Evolutionary conservation across 163 green algal genomes (phyloP).

Genomic region (Scenedesmus sp.): DNA sequence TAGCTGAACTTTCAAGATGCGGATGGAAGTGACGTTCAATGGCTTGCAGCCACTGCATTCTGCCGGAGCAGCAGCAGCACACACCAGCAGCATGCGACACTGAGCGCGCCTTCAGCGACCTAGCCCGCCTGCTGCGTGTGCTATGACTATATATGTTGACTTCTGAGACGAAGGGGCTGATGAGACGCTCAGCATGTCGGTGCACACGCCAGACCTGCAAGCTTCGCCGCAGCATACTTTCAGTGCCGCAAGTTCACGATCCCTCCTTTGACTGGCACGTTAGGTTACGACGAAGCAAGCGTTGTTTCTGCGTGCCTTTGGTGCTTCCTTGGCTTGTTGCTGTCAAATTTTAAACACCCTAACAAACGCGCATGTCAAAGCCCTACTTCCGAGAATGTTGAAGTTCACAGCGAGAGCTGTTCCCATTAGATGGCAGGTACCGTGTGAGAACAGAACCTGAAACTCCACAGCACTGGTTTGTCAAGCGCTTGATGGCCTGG

Average conservation of each 20-base stretch:
- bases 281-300: too few species aligned
- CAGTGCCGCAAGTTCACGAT: not conserved
- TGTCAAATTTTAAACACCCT: not conserved
- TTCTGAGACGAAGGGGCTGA: not conserved
- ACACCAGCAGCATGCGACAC: conserved; percentile 1
- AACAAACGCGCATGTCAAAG: too few species aligned
- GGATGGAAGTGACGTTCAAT: not conserved
- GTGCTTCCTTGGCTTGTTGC: not conserved
- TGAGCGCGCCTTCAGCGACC: not conserved
- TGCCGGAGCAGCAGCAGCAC: not conserved
- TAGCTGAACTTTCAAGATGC: not conserved
- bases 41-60: not conserved
- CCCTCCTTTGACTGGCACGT: not conserved
- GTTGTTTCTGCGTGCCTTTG: not conserved
- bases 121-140: not conserved
- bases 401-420: too few species aligned
- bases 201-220: not conserved
- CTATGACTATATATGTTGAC: not conserved
- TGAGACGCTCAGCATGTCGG: not conserved
- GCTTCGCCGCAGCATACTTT: not conserved
- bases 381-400: too few species aligned
- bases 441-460: too few species aligned
- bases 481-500: too few species aligned
- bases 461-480: too few species aligned
- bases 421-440: too few species aligned